A percentile compares a stretch with the other conserved stretches of the same genome.
phyloP scores from a whole-genome alignment of 1,284 basidiomycete genomes.

The Uromyces viciae-fabae region DNA sequence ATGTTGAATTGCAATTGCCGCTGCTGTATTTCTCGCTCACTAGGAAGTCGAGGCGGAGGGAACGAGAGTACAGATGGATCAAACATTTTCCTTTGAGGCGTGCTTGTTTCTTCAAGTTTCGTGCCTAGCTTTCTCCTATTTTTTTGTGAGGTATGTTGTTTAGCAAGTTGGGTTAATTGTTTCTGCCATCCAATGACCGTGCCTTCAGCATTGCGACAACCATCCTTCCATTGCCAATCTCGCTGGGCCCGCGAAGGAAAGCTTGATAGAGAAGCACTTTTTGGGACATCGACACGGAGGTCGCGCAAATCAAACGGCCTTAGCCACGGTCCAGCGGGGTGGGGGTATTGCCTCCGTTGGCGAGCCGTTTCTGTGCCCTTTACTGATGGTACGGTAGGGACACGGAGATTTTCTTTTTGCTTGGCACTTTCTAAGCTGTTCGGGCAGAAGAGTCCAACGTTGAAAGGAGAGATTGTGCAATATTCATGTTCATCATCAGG shows the following conservation, averaged over 20 bases:
- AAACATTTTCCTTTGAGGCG: not conserved
- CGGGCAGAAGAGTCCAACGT: not conserved
- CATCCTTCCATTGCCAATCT: not conserved
- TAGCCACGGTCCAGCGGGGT: slow-evolving; percentile 40
- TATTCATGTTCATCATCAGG: slow-evolving; percentile 34
- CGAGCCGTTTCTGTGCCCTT: not conserved
- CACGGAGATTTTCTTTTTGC: not conserved
- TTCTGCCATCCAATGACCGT: slow-evolving; percentile 26
- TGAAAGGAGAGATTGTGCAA: slow-evolving; percentile 30
- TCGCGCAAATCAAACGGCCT: not conserved
- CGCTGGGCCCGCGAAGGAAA: not conserved
- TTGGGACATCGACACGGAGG: not conserved
- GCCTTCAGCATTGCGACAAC: slow-evolving; percentile 7
- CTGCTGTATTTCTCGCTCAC: slow-evolving; percentile 11
- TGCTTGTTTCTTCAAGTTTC: not conserved
- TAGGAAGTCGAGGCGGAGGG: slow-evolving; percentile 20
- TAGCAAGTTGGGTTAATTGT: not conserved
- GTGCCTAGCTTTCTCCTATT: not conserved
- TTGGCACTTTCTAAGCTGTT: not conserved
- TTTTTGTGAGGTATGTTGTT: not conserved
- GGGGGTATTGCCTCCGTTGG: slow-evolving; percentile 15
- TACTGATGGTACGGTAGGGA: not conserved
- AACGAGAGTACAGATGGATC: slow-evolving; percentile 22
- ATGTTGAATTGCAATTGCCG: slow-evolving; percentile 9
- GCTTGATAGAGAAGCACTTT: not conserved